Base-by-base conservation (phyloP, 2,329 filamentous ascomycete species). In the Hansfordia pulvinata region DNA sequence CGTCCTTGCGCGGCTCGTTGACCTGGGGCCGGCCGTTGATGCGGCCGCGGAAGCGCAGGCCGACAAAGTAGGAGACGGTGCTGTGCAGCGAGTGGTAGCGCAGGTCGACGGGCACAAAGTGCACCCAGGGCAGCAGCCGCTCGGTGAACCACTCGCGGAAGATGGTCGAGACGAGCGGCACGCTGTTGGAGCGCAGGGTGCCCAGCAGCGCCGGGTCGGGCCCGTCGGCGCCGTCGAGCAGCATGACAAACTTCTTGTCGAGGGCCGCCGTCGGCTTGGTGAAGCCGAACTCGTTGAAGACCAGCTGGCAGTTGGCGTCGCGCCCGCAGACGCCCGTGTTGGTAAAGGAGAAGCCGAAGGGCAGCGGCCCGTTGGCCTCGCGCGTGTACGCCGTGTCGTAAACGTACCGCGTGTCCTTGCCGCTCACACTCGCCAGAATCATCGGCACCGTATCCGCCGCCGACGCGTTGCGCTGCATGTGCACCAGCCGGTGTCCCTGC, bases 61-160 rank as follows among this genome's bases (percentile, higher is more conserved):
- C 79, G 4, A 63, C 56, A 42, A 90, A 88, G 50, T 84, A 90
- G 0, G 76, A 68, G 28, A 86, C 50, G 0, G 76, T 82, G 34
- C 70, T 73, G 57, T 80, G 83, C 20, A 90, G 53, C 2, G 69
- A 78, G 33, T 85, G 78, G 12, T 80, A 70, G 3, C 82, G 65
- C 2, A 77, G 38, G 44, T 90, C 82, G 10, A 86, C 53, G 7
- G 83, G 83, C 2, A 88, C 75, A 40, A 84, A 90, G 46, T 92
- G 82, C 23, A 76, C 56, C 82, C 82, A 92, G 0, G 82, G 69
- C 31, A 63, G 66, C 10, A 90, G 52, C 5, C 83, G 69, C 26
- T 76, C 72, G 31, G 81, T 77, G 49, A 76, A 82, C 83, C 83
- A 92, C 43, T 83, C 73, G 14, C 72, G 66, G 49, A 86, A 88